A percentile compares a stretch with the other conserved stretches of the same genome.
These are phyloP conservation scores for Colletotrichum limetticola DNA, from an alignment of 2,329 filamentous ascomycete species.

Conservation along the genomic window DNA sequence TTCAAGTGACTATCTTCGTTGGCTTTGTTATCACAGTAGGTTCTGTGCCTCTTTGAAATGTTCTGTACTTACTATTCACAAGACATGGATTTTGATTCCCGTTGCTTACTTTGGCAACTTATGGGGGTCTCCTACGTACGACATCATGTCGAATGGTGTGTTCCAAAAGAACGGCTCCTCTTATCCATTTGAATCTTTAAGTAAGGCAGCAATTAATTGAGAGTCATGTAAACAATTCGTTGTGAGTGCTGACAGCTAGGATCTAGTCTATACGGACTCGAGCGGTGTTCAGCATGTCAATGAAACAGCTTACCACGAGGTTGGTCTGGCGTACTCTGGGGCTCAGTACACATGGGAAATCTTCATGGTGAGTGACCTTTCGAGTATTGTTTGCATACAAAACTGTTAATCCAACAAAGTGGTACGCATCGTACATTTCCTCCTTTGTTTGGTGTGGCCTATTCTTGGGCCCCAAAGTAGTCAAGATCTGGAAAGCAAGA, in stretches of 20 bases:
- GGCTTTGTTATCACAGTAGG: conserved; percentile 57
- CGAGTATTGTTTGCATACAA: not conserved
- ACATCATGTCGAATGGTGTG: conserved; percentile 68
- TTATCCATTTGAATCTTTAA: conserved; percentile 36
- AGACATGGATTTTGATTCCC: conserved; percentile 68
- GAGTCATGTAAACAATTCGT: not conserved
- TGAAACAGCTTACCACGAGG: conserved; percentile 55
- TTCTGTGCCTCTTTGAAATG: not conserved
- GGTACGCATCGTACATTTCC: conserved; percentile 67
- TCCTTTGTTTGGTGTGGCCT: conserved; percentile 68
- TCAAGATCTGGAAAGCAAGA: conserved; percentile 47
- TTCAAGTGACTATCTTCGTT: conserved; percentile 66
- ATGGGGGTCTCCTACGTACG: conserved; percentile 53
- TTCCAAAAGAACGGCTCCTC: conserved; percentile 44
- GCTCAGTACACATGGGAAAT: conserved; percentile 64
- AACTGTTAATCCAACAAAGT: conserved; percentile 57
- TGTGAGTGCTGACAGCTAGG: not conserved
- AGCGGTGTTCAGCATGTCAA: conserved; percentile 46
- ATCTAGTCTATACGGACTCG: conserved; percentile 24
- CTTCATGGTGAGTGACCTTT: not conserved
- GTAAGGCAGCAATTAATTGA: conserved; percentile 31
- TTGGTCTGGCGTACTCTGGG: conserved; percentile 67
- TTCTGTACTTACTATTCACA: conserved; percentile 35
- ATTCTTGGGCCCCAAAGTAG: conserved; percentile 62
- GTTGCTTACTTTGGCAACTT: conserved; percentile 68